A percentile compares a stretch with the other conserved stretches of the same genome.
These are phyloP conservation scores for Breviolum minutum DNA, from an alignment of 73 alveolate species.

Conservation along the genomic window DNA sequence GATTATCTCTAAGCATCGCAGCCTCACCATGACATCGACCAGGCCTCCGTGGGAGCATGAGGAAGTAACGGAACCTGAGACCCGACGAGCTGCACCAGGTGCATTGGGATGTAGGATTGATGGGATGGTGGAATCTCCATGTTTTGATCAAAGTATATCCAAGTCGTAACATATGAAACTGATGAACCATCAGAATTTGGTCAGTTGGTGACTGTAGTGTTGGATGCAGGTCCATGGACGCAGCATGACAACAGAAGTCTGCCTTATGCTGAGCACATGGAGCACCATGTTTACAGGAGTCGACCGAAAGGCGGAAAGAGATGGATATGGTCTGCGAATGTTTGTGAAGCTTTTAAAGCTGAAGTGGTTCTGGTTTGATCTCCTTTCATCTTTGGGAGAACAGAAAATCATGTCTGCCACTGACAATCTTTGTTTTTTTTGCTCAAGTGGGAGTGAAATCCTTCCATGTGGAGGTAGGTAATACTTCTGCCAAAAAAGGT, in stretches of 20 bases:
- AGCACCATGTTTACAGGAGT: not conserved
- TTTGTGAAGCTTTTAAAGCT: too few species aligned
- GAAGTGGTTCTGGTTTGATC: too few species aligned
- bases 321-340: too few species aligned
- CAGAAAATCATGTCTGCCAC: too few species aligned
- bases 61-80: not conserved
- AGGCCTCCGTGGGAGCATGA: slow-evolving; percentile 37
- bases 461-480: too few species aligned
- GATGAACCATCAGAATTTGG: not conserved
- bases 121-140: not conserved
- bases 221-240: slow-evolving; percentile 12
- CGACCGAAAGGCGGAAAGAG: not conserved
- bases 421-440: too few species aligned
- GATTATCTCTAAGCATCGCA: too few species aligned
- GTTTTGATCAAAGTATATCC: not conserved
- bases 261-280: slow-evolving; percentile 67
- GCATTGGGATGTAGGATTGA: not conserved
- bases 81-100: not conserved
- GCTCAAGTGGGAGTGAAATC: too few species aligned
- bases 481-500: too few species aligned
- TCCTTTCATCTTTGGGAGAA: too few species aligned
- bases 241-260: slow-evolving; percentile 8
- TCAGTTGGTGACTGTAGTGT: not conserved
- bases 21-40: not conserved
- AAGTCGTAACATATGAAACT: too few species aligned